Base-by-base conservation (phyloP, 2,329 filamentous ascomycete genomes). In the Colletotrichum shisoi region DNA sequence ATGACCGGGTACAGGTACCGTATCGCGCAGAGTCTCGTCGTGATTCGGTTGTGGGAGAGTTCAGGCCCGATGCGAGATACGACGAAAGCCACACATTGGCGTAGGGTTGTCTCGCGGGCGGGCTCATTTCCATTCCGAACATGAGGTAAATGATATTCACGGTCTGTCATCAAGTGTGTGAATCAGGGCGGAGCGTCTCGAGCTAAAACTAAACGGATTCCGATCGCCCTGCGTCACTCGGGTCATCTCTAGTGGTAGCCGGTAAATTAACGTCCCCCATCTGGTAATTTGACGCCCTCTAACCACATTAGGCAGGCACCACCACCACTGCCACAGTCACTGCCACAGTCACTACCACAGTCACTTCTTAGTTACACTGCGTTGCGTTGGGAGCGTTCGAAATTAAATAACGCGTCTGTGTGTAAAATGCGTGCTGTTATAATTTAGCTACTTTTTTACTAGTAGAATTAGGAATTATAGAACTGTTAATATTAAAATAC, bases 191-290 rank as follows among this genome's bases (percentile, higher is more conserved):
- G 27, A 34, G 34, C 13, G 9, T 19, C 27, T 31, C 46, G 24
- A n/a, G 46, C 46, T n/a, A 51, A 12, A 15, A 37, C 17, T 19
- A 34, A 34, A 34, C 31, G 8, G 1, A 34, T 34, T 7, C 31
- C 2, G 31, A 8, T 34, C 31, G 31, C 31, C 31, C 31, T 34
- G 11, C 49, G 45, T 39, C 34, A 60, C 37, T 65, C 62, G 57
- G 62, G 62, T 57, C 66, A 66, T 68, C 57, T 40, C 48, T 57
- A 31, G n/a, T 21, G n/a, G n/a, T n/a, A n/a, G n/a, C n/a, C n/a
- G n/a, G n/a, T n/a, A n/a, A n/a, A n/a, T n/a, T n/a, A n/a, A n/a
- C n/a, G n/a, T n/a, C n/a, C n/a, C n/a, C n/a, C n/a, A n/a, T n/a
- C n/a, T n/a, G n/a, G n/a, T n/a, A n/a, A n/a, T n/a, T n/a, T n/a